phyloP scores from a whole-genome alignment of 768 basidiomycete species.

The Lactifluus subvellereus region DNA sequence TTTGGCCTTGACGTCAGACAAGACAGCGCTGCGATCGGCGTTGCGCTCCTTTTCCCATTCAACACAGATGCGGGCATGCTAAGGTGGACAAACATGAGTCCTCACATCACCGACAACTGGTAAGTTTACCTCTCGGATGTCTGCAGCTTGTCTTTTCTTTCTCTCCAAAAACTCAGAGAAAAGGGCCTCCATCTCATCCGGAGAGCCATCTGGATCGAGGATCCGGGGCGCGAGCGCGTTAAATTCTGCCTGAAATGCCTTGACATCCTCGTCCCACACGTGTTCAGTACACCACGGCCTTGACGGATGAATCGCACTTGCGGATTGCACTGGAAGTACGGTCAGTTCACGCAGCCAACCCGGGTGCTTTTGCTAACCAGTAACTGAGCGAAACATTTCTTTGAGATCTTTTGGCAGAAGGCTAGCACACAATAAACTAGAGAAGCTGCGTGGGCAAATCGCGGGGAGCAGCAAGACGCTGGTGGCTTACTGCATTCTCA shows the following conservation, averaged over 20 bases:
- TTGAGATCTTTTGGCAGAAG: conserved; percentile 5
- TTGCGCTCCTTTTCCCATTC: conserved; percentile 10
- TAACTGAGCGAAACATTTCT: conserved; percentile 1
- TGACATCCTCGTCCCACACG: conserved; percentile 10
- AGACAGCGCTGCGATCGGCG: conserved; percentile 12
- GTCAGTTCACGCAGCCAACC: not conserved
- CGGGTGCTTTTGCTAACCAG: not conserved
- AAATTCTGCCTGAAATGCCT: not conserved
- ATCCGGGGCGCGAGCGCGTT: not conserved
- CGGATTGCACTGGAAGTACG: not conserved
- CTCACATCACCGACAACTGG: not conserved
- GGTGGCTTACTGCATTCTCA: conserved; percentile 6
- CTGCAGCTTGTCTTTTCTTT: not conserved
- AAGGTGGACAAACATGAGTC: not conserved
- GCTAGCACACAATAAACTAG: conserved; percentile 4
- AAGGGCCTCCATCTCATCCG: not conserved
- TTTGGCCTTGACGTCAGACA: conserved; percentile 11
- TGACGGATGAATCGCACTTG: not conserved
- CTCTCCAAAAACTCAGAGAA: not conserved
- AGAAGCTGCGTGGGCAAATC: not conserved
- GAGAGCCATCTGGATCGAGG: not conserved
- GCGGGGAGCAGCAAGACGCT: not conserved
- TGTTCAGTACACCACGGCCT: conserved; percentile 9
- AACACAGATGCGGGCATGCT: conserved; percentile 7
- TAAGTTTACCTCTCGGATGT: not conserved